Evolutionary conservation across 257 asterid genomes (phyloP).

Genomic region (Fraxinus pennsylvanica): DNA sequence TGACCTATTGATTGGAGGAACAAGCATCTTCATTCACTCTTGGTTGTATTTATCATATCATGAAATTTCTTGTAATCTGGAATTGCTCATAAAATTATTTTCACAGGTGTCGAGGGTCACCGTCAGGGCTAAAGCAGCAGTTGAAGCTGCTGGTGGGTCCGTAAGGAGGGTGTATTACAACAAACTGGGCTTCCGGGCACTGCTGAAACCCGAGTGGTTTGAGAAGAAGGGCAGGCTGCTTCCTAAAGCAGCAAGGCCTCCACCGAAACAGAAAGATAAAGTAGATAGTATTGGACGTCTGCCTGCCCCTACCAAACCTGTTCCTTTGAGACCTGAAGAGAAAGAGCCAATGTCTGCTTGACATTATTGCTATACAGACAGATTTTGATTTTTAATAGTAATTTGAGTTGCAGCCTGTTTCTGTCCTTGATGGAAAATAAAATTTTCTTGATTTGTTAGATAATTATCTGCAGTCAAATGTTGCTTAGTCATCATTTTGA

Average conservation of each 20-base stretch:
- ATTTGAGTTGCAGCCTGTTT: neutral
- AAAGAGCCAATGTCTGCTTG: conserved; percentile 38
- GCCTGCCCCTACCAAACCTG: conserved; percentile 89
- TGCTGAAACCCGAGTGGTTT: conserved; percentile 93
- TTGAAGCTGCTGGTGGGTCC: conserved; percentile 87
- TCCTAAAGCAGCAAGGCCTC: conserved; percentile 90
- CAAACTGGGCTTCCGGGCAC: conserved; percentile 78
- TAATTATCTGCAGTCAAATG: neutral
- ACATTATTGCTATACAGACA: neutral
- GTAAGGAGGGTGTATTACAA: conserved; percentile 92
- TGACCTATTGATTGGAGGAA: neutral
- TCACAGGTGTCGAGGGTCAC: conserved; percentile 90
- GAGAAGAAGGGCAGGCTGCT: conserved; percentile 93
- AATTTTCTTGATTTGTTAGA: neutral
- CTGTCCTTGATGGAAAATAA: neutral
- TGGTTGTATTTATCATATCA: neutral
- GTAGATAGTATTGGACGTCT: conserved; percentile 90
- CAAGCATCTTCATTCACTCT: neutral
- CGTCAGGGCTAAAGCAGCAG: conserved; percentile 88
- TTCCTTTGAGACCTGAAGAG: conserved; percentile 62
- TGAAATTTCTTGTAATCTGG: neutral
- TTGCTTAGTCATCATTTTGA: too few species aligned
- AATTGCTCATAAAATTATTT: neutral
- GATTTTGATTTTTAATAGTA: neutral
- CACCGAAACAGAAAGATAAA: conserved; percentile 77